Base-by-base conservation (phyloP, 2,329 filamentous ascomycete species). In the Hypoxylon sp. region DNA sequence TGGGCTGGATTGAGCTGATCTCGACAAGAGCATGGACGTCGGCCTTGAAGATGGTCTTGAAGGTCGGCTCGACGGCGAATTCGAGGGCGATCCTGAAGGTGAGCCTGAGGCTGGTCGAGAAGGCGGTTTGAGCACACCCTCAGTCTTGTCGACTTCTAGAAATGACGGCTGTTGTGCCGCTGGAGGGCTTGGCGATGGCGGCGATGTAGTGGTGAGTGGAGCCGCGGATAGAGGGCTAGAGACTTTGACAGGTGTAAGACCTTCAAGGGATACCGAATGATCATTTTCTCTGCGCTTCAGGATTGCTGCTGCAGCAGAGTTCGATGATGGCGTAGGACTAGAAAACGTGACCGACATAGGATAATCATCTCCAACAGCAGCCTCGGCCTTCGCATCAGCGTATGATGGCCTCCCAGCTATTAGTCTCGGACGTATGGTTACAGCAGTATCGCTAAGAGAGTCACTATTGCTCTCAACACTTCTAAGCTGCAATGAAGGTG, bases 371-470 rank as follows among this genome's bases (percentile, higher is more conserved):
- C 72, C 70, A 14, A 71, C 59, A 2, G 66, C 69, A 47, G 74
- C 63, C 58, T 78, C 76, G 2, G 75, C 71, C 58, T 73, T 77
- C 1, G 77, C 70, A 19, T 77, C 71, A 19, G 80, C 77, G 59
- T 81, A 81, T 26, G 78, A 81, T 35, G 77, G 74, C 31, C 71
- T 73, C 17, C 78, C 80, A 10, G 77, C 66, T 33, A 78, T 70
- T 2, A 77, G 67, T 24, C 68, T 77, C 10, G 75, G 83, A 19
- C 75, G 77, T 53, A 47, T 69, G 47, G 57, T 74, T 19, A 65
- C 74, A 64, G 59, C 69, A 39, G 53, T 74, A 42, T 64, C 71
- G 52, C 77, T 76, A 33, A 75, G 13, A 29, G 39, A 51, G 24
- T 71, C 63, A 14, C 51, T 50, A 22, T 37, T 46, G 17, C 37